These are phyloP conservation scores for Phlyctochytrium planicorne DNA, from an alignment of 192 early-diverging fungal genomes.

Conservation along the genomic window DNA sequence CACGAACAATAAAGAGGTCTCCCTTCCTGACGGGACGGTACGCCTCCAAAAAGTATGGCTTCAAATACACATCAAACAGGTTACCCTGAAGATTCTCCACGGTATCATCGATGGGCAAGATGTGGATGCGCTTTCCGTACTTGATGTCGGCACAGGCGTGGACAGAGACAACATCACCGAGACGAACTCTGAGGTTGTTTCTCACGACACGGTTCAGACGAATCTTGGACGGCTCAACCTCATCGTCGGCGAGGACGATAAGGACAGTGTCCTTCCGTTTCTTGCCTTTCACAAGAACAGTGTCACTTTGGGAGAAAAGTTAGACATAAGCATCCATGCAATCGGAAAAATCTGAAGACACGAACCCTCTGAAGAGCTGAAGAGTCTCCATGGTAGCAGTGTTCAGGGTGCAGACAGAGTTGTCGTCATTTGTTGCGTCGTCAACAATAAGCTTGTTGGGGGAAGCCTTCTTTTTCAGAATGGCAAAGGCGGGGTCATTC, in stretches of 20 bases:
- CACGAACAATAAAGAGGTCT: slow-evolving; percentile 91
- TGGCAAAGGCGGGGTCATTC: slow-evolving; percentile 90
- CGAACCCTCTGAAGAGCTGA: slow-evolving; percentile 82
- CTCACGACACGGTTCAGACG: slow-evolving; percentile 95
- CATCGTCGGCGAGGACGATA: slow-evolving; percentile 90
- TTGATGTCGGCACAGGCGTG: slow-evolving; percentile 96
- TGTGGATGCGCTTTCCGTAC: slow-evolving; percentile 95
- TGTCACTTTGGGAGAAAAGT: slow-evolving; percentile 57
- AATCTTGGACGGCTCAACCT: slow-evolving; percentile 89
- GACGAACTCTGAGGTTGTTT: slow-evolving; percentile 89
- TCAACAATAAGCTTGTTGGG: slow-evolving; percentile 99
- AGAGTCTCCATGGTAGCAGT: slow-evolving; percentile 92
- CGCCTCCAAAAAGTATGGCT: slow-evolving; percentile 98
- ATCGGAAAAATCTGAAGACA: background rate
- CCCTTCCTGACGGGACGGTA: slow-evolving; percentile 96
- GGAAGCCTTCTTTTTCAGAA: slow-evolving; percentile 90
- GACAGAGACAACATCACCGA: slow-evolving; percentile 95
- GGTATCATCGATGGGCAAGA: slow-evolving; percentile 96
- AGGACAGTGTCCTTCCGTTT: slow-evolving; percentile 96
- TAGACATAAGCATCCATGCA: background rate
- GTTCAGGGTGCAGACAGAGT: slow-evolving; percentile 88
- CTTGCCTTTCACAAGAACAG: slow-evolving; percentile 95
- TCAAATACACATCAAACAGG: slow-evolving; percentile 95
- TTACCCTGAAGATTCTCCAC: slow-evolving; percentile 97
- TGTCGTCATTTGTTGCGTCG: slow-evolving; percentile 95